These are phyloP conservation scores for Neurospora pannonica DNA, from an alignment of 495 filamentous ascomycete species.

Conservation along the genomic window DNA sequence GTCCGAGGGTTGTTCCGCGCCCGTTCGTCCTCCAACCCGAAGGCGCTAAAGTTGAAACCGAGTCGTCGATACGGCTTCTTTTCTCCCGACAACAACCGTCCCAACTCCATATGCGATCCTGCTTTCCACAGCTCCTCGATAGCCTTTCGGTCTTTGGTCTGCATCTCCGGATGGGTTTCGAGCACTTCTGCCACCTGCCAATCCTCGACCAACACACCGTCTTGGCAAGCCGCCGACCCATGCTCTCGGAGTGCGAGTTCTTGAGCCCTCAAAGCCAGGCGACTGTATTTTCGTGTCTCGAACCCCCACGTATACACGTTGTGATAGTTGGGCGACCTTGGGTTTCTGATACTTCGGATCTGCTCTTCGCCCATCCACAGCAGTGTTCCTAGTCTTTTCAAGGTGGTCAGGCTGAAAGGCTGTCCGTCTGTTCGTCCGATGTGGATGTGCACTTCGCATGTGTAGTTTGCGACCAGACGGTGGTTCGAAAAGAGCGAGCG, in stretches of 20 bases:
- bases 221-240: background rate
- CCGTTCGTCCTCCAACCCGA: constrained; percentile 23
- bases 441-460: constrained; percentile 25
- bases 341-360: constrained; percentile 22
- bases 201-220: constrained; percentile 2
- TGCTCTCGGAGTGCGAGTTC: background rate
- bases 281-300: constrained; percentile 16
- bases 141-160: constrained; percentile 3
- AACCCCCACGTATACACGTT: constrained; percentile 25
- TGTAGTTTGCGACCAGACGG: constrained; percentile 19
- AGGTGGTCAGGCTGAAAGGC: constrained; percentile 14
- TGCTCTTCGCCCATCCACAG: constrained; percentile 22
- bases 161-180: background rate
- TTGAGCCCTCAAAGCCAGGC: constrained; percentile 8
- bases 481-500: constrained; percentile 6
- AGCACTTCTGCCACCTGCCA: constrained; percentile 2
- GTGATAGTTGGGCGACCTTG: constrained; percentile 20
- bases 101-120: constrained; percentile 11
- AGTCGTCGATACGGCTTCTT: constrained; percentile 16
- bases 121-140: constrained; percentile 16
- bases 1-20: constrained; percentile 20
- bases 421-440: constrained; percentile 19
- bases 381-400: constrained; percentile 20
- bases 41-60: constrained; percentile 27
- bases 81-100: constrained; percentile 18